phyloP scores from a whole-genome alignment of 2,329 filamentous ascomycete species.

The Ophiosphaerella korrae region DNA sequence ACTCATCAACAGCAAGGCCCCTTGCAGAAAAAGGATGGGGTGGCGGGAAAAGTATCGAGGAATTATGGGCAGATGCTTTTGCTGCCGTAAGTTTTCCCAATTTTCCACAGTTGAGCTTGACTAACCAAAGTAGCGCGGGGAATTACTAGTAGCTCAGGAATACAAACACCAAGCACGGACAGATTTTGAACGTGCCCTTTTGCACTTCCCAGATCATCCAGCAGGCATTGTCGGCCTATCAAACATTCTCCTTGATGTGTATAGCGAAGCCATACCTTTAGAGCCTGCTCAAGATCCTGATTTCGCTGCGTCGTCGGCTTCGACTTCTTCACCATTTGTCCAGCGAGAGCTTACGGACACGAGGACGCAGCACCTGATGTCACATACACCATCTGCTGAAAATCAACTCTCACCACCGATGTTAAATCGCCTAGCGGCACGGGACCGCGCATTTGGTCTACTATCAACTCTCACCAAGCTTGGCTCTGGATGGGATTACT shows the following conservation, averaged over 20 bases:
- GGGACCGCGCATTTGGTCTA: conserved; percentile 85
- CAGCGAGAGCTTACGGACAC: conserved; percentile 2
- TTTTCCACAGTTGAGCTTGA: neutral
- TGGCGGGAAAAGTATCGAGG: conserved; percentile 78
- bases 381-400: conserved; percentile 50
- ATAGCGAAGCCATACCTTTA: conserved; percentile 66
- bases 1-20: conserved; percentile 66
- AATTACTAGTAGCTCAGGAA: conserved; percentile 66
- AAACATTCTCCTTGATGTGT: conserved; percentile 84
- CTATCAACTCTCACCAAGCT: conserved; percentile 83
- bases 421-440: conserved; percentile 82
- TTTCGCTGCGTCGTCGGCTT: conserved; percentile 12
- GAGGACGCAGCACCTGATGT: conserved; percentile 55
- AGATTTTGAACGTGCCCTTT: conserved; percentile 81
- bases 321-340: conserved; percentile 11
- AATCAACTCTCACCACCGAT: conserved; percentile 64
- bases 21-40: conserved; percentile 75
- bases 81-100: conserved; percentile 68
- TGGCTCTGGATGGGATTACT: conserved; percentile 85
- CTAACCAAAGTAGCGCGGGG: conserved; percentile 62
- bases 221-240: conserved; percentile 81
- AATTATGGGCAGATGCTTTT: conserved; percentile 82
- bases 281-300: conserved; percentile 56
- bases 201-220: conserved; percentile 79
- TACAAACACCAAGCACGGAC: conserved; percentile 71